Evolutionary conservation across 805 yeast species (phyloP).

Genomic region (Saccharomycopsis capsularis): DNA sequence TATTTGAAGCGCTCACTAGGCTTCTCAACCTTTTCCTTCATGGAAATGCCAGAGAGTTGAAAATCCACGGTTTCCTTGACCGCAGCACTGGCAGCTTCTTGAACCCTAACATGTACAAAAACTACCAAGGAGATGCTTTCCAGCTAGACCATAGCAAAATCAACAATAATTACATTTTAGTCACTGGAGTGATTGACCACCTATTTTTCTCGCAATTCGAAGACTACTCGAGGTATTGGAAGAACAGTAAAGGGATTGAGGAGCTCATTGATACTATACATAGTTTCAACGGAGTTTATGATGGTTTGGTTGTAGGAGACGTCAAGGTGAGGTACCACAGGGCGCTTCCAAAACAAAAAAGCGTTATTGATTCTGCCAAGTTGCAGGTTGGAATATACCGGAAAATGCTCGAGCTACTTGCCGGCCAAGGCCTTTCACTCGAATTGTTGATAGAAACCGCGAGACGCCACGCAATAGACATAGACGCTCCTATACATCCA

Average conservation of each 20-base stretch:
- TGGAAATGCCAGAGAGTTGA: constrained; percentile 57
- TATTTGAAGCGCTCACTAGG: constrained; percentile 40
- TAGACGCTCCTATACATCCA: constrained; percentile 43
- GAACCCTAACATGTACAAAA: background rate
- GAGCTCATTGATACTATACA: background rate
- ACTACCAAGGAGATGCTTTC: background rate
- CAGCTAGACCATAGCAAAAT: constrained; percentile 13
- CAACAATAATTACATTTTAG: constrained; percentile 32
- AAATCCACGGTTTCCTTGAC: constrained; percentile 47
- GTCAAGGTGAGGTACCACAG: constrained; percentile 51
- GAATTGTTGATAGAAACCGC: constrained; percentile 41
- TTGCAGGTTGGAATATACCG: constrained; percentile 59
- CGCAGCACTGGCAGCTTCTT: constrained; percentile 18
- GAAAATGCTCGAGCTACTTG: constrained; percentile 35
- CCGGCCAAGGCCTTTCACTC: constrained; percentile 26
- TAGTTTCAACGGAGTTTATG: background rate
- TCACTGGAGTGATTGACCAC: constrained; percentile 63
- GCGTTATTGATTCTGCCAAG: constrained; percentile 43
- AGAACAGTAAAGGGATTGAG: too few relatives aligned
- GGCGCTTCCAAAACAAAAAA: constrained; percentile 41
- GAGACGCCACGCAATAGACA: constrained; percentile 38
- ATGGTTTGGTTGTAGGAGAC: constrained; percentile 38
- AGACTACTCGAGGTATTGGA: background rate
- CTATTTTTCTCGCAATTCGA: background rate
- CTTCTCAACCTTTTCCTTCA: constrained; percentile 35